Percentiles rank a stretch among this genome's conserved stretches.
Evolutionary conservation across 1,139 yeast species (phyloP).

Genomic region (Chernovozyma sophiae-reginae): DNA sequence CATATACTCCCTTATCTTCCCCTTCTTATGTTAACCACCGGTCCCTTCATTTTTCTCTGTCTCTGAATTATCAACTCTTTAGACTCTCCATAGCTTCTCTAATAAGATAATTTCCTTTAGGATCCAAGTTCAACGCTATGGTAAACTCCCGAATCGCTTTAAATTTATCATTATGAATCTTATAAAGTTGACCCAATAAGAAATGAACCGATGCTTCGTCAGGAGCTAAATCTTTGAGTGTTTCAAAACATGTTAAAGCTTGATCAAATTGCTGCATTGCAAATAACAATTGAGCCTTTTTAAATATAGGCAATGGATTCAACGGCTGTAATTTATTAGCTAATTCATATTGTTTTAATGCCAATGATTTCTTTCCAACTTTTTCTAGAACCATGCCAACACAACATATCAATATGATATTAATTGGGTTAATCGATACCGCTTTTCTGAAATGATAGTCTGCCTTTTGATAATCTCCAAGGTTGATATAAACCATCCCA

Average conservation of each 20-base stretch:
- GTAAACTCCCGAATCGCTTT: conserved; percentile 86
- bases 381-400: conserved; percentile 92
- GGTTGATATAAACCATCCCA: conserved; percentile 88
- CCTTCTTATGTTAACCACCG: too few species aligned
- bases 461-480: conserved; percentile 82
- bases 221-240: conserved; percentile 72
- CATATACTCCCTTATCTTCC: too few species aligned
- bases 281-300: conserved; percentile 79
- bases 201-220: conserved; percentile 94
- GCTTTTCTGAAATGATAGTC: conserved; percentile 88
- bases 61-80: conserved; percentile 19
- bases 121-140: conserved; percentile 85
- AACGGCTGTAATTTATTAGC: conserved; percentile 85
- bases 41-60: too few species aligned
- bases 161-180: conserved; percentile 66
- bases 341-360: conserved; percentile 75
- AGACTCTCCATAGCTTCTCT: conserved; percentile 73
- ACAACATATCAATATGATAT: conserved; percentile 86
- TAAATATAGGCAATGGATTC: conserved; percentile 83
- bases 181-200: conserved; percentile 81
- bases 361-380: conserved; percentile 62
- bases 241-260: conserved; percentile 73
- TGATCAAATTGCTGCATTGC: conserved; percentile 65
- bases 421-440: conserved; percentile 81
- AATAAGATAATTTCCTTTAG: conserved; percentile 85